Base-by-base conservation (phyloP, 2,329 filamentous ascomycete genomes). In the Colletotrichum paranaense region DNA sequence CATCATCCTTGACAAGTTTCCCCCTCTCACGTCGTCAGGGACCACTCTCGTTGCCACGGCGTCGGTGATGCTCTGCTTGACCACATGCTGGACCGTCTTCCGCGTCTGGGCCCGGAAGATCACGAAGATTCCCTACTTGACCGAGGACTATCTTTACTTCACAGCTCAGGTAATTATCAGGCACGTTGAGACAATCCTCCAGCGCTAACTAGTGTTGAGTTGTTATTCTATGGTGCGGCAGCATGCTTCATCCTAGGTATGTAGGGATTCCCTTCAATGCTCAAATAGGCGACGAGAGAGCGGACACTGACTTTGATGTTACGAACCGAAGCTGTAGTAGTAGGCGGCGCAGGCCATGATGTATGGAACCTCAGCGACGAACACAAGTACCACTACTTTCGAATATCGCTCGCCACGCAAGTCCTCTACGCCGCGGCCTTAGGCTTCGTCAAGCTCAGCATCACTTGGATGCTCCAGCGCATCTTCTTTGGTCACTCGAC, bases 391-490 rank as follows among this genome's bases (percentile, higher is more conserved):
- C 65, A 30, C 11, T 62, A 67, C 28, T 58, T 42, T 16, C 58
- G 46, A 38, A 58, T 67, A 22, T 46, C 56, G 35, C 35, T 67
- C 3, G 57, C 42, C 42, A 55, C 57, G 4, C 65, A 62, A 38
- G 55, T 67, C 19, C 57, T 67, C 56, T 67, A 67, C n/a, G 65
- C 55, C n/a, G 28, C 57, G 3, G 65, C 55, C 12, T 24, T 67
- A 9, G 65, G 65, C 3, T 32, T 67, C 8, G 46, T 67, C 56
- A 67, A 67, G 65, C 38, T 67, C 56, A 67, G 65, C 42, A 67
- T 67, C 26, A 67, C 57, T 22, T 60, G 57, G 22, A 60, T 67
- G 65, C 56, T 67, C 19, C 12, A 38, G 12, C 65, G 65, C 19
- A 62, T 67, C 16, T 67, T 62, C 28, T 52, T 58, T 24, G 57